phyloP scores from a whole-genome alignment of 2,329 filamentous ascomycete genomes.

The Colletotrichum sp. region DNA sequence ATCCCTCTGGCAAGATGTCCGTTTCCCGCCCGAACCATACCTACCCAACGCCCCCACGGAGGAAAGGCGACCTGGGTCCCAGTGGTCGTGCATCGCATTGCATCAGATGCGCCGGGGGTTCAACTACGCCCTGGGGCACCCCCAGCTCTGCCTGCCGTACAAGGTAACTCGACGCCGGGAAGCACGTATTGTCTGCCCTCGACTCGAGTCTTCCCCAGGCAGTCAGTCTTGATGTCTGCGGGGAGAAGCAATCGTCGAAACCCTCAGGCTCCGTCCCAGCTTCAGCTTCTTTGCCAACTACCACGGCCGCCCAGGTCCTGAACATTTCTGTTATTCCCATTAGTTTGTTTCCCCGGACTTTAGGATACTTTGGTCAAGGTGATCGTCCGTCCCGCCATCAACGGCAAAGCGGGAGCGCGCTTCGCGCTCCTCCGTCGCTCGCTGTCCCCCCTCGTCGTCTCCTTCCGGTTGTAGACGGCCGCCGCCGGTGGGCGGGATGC shows the following conservation, averaged over 20 bases:
- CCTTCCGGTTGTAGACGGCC: background rate
- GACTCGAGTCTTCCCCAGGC: background rate
- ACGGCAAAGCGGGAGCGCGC: background rate
- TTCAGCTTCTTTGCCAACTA: background rate
- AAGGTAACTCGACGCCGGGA: background rate
- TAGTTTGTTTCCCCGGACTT: too few species aligned
- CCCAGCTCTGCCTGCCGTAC: background rate
- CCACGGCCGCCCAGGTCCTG: too few species aligned
- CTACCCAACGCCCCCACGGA: background rate
- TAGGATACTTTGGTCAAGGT: too few species aligned
- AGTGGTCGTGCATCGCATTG: constrained; percentile 13
- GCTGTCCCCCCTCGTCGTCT: background rate
- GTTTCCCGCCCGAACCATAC: background rate
- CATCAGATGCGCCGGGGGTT: background rate
- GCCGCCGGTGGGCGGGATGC: background rate
- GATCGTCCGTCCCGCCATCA: background rate
- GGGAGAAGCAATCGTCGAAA: background rate
- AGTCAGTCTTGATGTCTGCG: background rate
- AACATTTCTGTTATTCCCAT: too few species aligned
- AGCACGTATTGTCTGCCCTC: background rate
- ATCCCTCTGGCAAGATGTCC: background rate
- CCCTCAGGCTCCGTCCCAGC: too few species aligned
- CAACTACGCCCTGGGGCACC: background rate
- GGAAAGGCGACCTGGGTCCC: background rate
- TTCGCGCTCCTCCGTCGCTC: background rate